Percentiles rank a stretch among this genome's conserved stretches.
Conservation (phyloP, 2,329 filamentous ascomycete species). For the Leptographium procerum region DNA sequence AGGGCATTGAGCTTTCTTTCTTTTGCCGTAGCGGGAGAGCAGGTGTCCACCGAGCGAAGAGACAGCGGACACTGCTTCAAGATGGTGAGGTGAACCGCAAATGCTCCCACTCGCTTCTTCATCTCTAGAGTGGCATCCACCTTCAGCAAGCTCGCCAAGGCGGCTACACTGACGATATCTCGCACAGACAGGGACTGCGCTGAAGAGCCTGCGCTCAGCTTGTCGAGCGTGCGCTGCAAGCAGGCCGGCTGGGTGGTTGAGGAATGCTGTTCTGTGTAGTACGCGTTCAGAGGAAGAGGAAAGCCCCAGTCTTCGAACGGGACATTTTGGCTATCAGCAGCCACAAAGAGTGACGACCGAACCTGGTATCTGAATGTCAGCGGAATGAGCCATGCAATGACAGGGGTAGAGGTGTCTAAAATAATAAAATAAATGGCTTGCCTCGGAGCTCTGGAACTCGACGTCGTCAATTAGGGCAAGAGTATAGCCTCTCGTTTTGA, state of each 20-base stretch:
- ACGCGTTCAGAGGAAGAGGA: too few species aligned
- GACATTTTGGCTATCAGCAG: too few species aligned
- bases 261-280: too few species aligned
- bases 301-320: too few species aligned
- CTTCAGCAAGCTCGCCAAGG: background rate
- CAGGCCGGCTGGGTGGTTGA: too few species aligned
- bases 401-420: too few species aligned
- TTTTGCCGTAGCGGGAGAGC: background rate
- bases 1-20: background rate
- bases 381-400: too few species aligned
- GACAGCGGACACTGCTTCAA: background rate
- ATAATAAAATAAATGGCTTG: too few species aligned
- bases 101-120: background rate
- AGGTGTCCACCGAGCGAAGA: background rate
- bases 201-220: too few species aligned
- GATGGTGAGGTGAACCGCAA: background rate
- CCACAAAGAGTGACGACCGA: too few species aligned
- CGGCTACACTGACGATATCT: background rate
- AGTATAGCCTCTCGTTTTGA: conserved; percentile 45
- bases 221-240: too few species aligned
- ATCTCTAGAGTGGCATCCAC: background rate
- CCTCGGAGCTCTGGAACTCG: conserved; percentile 53
- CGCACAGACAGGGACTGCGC: background rate
- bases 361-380: too few species aligned
- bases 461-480: conserved; percentile 53